Evolutionary conservation across 805 yeast species (phyloP).

Genomic region (Kuraishia cidri): DNA sequence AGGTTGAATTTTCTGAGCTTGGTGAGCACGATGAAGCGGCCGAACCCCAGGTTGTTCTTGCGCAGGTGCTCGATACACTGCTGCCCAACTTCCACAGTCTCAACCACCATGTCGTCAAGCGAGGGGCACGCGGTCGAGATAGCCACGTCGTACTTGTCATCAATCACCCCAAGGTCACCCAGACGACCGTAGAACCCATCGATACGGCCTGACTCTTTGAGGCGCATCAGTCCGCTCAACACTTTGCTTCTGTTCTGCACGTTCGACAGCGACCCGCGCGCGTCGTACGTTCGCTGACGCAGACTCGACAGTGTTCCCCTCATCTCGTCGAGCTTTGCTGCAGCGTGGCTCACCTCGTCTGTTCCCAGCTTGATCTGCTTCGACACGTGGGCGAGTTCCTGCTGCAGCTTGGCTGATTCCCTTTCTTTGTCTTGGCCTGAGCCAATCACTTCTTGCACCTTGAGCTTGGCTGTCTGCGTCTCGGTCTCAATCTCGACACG

Average conservation of each 20-base stretch:
- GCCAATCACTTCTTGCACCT: slow-evolving; percentile 23
- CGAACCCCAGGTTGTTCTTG: slow-evolving; percentile 78
- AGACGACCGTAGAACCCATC: slow-evolving; percentile 82
- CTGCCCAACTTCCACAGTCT: slow-evolving; percentile 53
- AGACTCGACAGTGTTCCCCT: slow-evolving; percentile 39
- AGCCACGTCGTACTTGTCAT: slow-evolving; percentile 83
- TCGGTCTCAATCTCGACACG: slow-evolving; percentile 33
- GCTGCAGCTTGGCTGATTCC: slow-evolving; percentile 32
- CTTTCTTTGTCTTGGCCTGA: slow-evolving; percentile 42
- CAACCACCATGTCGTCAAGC: slow-evolving; percentile 89
- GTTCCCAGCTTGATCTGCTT: slow-evolving; percentile 54
- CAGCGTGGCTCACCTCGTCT: slow-evolving; percentile 42
- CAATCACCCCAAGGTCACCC: slow-evolving; percentile 90
- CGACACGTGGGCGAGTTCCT: slow-evolving; percentile 36
- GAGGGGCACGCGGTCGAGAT: slow-evolving; percentile 92
- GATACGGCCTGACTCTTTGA: slow-evolving; percentile 76
- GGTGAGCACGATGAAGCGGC: slow-evolving; percentile 74
- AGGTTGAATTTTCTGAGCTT: slow-evolving; percentile 61
- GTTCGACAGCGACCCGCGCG: slow-evolving; percentile 46
- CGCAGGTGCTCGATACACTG: slow-evolving; percentile 71
- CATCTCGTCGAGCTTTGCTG: slow-evolving; percentile 39
- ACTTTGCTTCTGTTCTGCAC: slow-evolving; percentile 68
- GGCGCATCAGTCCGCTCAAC: slow-evolving; percentile 52
- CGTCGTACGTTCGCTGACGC: slow-evolving; percentile 61
- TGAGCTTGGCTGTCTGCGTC: slow-evolving; percentile 29